Conservation (phyloP, 768 basidiomycete genomes). For the Heimioporus sp. region DNA sequence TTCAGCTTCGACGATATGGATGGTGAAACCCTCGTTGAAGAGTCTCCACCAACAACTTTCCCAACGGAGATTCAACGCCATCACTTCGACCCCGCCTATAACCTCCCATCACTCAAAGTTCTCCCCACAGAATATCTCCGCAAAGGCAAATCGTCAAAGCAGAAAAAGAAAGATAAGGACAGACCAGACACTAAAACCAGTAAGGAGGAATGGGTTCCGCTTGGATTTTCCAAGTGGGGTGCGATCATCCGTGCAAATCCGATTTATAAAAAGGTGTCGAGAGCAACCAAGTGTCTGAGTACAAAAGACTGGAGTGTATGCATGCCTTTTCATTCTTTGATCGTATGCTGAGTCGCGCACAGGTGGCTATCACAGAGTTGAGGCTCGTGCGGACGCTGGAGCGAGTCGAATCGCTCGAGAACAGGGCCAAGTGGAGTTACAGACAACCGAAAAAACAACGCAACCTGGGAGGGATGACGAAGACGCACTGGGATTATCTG, state of each 20-base stretch:
- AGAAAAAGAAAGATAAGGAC: slow-evolving; percentile 52
- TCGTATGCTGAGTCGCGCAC: slow-evolving; percentile 8
- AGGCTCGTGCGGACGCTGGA: slow-evolving; percentile 78
- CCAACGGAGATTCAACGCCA: slow-evolving; percentile 25
- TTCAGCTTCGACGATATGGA: slow-evolving; percentile 35
- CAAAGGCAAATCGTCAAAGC: slow-evolving; percentile 46
- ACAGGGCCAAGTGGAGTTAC: slow-evolving; percentile 82
- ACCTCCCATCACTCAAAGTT: slow-evolving; percentile 52
- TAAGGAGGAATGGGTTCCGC: slow-evolving; percentile 60
- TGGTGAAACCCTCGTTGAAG: slow-evolving; percentile 18
- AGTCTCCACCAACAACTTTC: slow-evolving; percentile 11
- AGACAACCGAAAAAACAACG: slow-evolving; percentile 94
- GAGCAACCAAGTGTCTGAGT: slow-evolving; percentile 73
- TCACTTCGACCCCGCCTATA: slow-evolving; percentile 47
- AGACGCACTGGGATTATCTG: slow-evolving; percentile 94
- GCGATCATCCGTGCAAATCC: slow-evolving; percentile 78
- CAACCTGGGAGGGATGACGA: slow-evolving; percentile 67
- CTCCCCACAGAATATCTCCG: slow-evolving; percentile 56
- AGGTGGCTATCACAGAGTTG: slow-evolving; percentile 81
- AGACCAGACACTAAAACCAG: slow-evolving; percentile 51
- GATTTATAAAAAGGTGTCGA: slow-evolving; percentile 63
- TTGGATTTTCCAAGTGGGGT: slow-evolving; percentile 71
- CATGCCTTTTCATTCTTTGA: slow-evolving; percentile 14
- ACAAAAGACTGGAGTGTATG: slow-evolving; percentile 83
- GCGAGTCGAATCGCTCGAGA: slow-evolving; percentile 80